Base-by-base conservation (phyloP, 208 protist species). In the Blechomonas ayalai region DNA sequence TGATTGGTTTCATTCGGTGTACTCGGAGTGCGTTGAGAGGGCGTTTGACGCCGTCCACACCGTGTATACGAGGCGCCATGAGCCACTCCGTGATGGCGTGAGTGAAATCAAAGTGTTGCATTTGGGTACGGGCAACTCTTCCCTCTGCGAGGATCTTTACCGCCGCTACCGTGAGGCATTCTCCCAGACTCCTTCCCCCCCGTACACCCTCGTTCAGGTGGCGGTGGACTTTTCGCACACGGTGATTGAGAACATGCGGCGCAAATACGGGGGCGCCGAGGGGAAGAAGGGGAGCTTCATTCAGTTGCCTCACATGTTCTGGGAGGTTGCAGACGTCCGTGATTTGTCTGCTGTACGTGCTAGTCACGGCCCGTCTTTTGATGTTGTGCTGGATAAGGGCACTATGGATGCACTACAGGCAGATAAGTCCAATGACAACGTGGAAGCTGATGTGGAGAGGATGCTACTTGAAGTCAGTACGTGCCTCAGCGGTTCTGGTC, bases 391-490 rank as follows among this genome's bases (percentile, higher is more conserved):
- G 19, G 84, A 92, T 37, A 92, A 88, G 63, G 80, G 76, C 15
- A 90, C 77, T 44, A 90, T 92, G 84, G 84, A 92, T 47, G 77
- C 80, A 2, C 45, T 92, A 36, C 77, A 92, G 51, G 68, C 77
- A 3, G 73, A 76, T 46, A 79, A 81, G 19, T 34, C 44, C 0
- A 70, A 59, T 25, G 35, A 54, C 0, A 45, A 37, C n/a, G 71
- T 69, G 56, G 59, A 78, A 4, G 67, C 67, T 4, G 67, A 90
- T 40, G 65, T 92, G 32, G 55, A 59, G n/a, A 39, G 35, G 8
- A 89, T 92, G 83, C 64, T 92, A 5, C 29, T 26, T 13, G 65
- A 88, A 26, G 77, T 86, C 9, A 80, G 67, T 53, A 40, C 33
- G 19, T 81, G 76, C 20, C 50, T 90, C 28, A 16, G 33, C n/a